Evolutionary conservation across 176 grass and related monocot genomes (phyloP), one percentile per base, ranked within the genome.

Genomic region (Aegilops sharonensis): DNA sequence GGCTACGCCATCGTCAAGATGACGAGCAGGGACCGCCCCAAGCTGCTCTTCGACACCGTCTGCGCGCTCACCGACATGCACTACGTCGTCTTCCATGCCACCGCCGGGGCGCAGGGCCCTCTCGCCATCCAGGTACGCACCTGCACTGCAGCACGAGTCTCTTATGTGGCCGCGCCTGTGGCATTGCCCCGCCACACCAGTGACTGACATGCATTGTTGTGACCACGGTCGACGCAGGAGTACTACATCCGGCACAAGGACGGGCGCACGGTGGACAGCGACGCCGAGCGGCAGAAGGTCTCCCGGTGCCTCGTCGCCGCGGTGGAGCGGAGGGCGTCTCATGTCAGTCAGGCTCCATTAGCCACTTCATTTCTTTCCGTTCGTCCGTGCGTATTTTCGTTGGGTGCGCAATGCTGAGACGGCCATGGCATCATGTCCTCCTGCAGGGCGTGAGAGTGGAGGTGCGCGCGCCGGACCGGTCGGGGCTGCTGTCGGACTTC

Each of bases 191-290:
- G 20, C 21, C 8, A 54, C 50, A 6, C 15, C 6, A 48, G 32
- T 8, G 21, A 14, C 48, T 72, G 48, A 24, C 27, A 13, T 11
- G 2, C 87, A 65, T 48, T 36, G 82, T 7, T 43, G 68, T 14
- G 8, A 24, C 35, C 34, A 75, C 81, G 36, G 11, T 10, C 23
- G 50, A 14, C 12, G 45, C 64, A 95, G 94, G 94, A 95, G 42
- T 95, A 95, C 39, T 95, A 95, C 81, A 93, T 95, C 84, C 69
- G 89, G 78, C 87, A 95, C 84, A 95, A 91, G 84, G 87, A 91
- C 37, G 94, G 94, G 13, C 89, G 81, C 84, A 91, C 89, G 17
- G 83, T 93, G 7, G 89, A 95, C 78, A 70, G 77, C 42, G 67
- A 78, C 68, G 50, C 67, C 31, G 94, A 95, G 87, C 67, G 87